Base-by-base conservation (phyloP, 805 yeast species). In the Wickerhamiella domercqiae region DNA sequence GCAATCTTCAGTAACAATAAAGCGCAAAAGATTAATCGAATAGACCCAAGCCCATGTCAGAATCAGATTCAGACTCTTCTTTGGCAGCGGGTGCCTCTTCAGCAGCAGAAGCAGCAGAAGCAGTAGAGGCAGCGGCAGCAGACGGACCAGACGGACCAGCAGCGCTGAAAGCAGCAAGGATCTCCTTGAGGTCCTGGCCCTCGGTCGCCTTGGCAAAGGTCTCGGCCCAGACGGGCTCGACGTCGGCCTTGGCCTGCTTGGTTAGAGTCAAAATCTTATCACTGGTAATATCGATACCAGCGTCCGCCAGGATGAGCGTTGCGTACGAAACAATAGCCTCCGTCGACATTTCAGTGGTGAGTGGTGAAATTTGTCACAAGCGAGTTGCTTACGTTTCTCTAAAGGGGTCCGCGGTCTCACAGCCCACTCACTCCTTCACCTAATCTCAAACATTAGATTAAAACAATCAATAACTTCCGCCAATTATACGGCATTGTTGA, bases 31-130 rank as follows among this genome's bases (percentile, higher is more conserved):
- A 58, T 73, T 87, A 87, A 75, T 84, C 98, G 75, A 87, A 87
- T 65, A 87, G 74, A 73, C 95, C 97, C 84, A 86, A 79, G 55
- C 96, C 97, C 96, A 86, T 83, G 75, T 83, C 66, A 35, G 48
- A 60, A 42, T 71, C 80, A 48, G 69, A 72, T 54, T 64, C 68
- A 45, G 62, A 70, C 57, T 67, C 80, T 51, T 71, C 90, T 52
- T 70, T 82, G 50, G 67, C 80, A 55, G 68, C 93, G 44, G 67
- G 86, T 41, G 71, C 81, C 48, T 74, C 84, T 41, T 68, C 87
- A 47, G 70, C 82, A 47, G 73, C 78, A 46, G 71, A 76, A 44
- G 72, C 74, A 40, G 63, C 70, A 48, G 66, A 60, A 48, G 71
- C 61, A 48, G 71, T 59, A 57, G 81, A 73, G 55, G 90, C 82